Conservation (phyloP, 1,284 basidiomycete species). For the Megacollybia platyphylla region DNA sequence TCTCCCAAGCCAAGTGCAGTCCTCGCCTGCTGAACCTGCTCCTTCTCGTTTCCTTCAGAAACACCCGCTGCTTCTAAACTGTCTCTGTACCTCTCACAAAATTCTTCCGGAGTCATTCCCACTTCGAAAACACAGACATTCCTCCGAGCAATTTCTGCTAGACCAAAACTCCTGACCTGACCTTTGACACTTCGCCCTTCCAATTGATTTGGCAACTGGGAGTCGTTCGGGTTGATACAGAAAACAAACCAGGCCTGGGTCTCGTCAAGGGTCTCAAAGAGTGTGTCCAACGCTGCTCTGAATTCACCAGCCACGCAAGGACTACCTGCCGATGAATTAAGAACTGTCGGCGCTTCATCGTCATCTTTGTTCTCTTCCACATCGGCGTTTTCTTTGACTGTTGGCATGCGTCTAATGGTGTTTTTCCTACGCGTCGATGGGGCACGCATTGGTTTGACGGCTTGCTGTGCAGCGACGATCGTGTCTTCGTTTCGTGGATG, state of each 20-base stretch:
- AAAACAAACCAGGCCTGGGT: conserved; percentile 89
- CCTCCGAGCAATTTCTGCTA: conserved; percentile 70
- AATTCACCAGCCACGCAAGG: conserved; percentile 86
- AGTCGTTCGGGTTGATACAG: conserved; percentile 91
- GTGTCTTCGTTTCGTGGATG: conserved; percentile 91
- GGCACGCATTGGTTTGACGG: conserved; percentile 84
- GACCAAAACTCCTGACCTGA: conserved; percentile 75
- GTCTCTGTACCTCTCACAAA: conserved; percentile 71
- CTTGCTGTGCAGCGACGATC: conserved; percentile 87
- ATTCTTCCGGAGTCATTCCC: conserved; percentile 81
- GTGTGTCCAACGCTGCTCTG: conserved; percentile 67
- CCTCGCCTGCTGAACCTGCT: conserved; percentile 47
- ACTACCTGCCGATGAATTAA: conserved; percentile 16
- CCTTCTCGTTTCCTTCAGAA: conserved; percentile 35
- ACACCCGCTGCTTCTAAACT: conserved; percentile 37
- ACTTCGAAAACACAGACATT: conserved; percentile 67
- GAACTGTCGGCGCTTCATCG: conserved; percentile 25
- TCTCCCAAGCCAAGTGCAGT: conserved; percentile 58
- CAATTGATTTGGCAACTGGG: conserved; percentile 86
- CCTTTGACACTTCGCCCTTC: conserved; percentile 88
- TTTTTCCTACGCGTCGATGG: conserved; percentile 80
- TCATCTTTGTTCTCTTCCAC: conserved; percentile 42
- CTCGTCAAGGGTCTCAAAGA: conserved; percentile 85
- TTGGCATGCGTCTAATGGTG: conserved; percentile 50
- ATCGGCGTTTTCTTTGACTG: conserved; percentile 39